Conservation (phyloP, 768 basidiomycete species). For the Suillus ampliporus region DNA sequence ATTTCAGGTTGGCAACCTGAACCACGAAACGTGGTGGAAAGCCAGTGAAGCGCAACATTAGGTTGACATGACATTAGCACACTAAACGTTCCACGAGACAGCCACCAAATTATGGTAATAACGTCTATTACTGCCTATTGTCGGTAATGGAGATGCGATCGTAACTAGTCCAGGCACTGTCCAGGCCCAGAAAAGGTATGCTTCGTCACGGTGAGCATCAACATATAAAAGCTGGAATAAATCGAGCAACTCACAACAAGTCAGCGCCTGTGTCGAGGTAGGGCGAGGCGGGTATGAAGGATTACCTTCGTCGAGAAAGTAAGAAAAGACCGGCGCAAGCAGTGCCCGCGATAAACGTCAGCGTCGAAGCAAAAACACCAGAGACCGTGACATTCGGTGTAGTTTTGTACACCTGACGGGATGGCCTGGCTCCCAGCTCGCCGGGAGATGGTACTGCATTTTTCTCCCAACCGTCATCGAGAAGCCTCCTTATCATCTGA, state of each 20-base stretch:
- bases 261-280: not conserved
- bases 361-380: slow-evolving; percentile 27
- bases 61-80: not conserved
- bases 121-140: not conserved
- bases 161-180: not conserved
- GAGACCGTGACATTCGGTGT: not conserved
- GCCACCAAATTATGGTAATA: no score
- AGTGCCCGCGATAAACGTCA: slow-evolving; percentile 52
- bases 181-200: not conserved
- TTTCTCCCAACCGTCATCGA: slow-evolving; percentile 90
- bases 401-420: not conserved
- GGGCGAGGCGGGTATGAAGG: not conserved
- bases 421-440: slow-evolving; percentile 40
- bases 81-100: not conserved
- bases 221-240: not conserved
- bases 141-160: not conserved
- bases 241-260: slow-evolving; percentile 2
- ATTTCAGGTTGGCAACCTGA: slow-evolving; percentile 1
- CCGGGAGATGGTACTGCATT: slow-evolving; percentile 50
- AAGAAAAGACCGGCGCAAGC: slow-evolving; percentile 41
- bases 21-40: not conserved
- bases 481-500: slow-evolving; percentile 60
- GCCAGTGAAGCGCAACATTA: not conserved
- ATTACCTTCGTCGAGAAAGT: slow-evolving; percentile 39
- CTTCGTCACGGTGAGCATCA: not conserved